phyloP scores from a whole-genome alignment of 192 early-diverging fungal genomes.

The Ramicandelaber brevisporus region DNA sequence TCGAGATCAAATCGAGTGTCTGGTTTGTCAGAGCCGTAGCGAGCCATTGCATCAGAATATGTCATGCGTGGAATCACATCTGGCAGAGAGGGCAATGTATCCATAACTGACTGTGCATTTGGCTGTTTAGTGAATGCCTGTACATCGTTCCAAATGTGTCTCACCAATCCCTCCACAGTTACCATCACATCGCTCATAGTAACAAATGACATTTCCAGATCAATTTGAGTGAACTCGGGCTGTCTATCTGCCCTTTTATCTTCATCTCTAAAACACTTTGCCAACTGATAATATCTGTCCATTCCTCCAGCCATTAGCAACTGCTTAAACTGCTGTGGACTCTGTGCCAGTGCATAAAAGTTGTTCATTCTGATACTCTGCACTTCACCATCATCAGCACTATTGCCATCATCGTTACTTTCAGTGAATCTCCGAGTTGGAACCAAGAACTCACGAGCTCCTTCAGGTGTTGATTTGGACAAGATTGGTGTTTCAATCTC shows the following conservation, averaged over 20 bases:
- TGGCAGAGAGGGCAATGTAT: too few species aligned
- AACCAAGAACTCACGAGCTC: constrained; percentile 81
- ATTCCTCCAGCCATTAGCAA: constrained; percentile 72
- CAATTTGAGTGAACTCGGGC: constrained; percentile 88
- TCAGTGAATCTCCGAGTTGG: constrained; percentile 45
- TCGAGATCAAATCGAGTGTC: constrained; percentile 61
- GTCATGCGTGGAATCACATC: constrained; percentile 47
- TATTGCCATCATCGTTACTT: too few species aligned
- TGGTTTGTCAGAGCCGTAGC: constrained; percentile 80
- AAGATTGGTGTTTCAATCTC: constrained; percentile 85
- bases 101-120: too few species aligned
- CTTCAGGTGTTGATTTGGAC: constrained; percentile 82
- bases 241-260: constrained; percentile 68
- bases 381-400: too few species aligned
- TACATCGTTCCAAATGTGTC: constrained; percentile 28
- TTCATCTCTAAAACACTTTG: constrained; percentile 78
- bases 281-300: constrained; percentile 82
- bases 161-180: constrained; percentile 46
- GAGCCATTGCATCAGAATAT: constrained; percentile 54
- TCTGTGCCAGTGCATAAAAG: constrained; percentile 77
- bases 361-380: too few species aligned
- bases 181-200: constrained; percentile 36
- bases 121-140: constrained; percentile 22
- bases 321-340: constrained; percentile 87
- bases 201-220: constrained; percentile 76